These are phyloP conservation scores for Xerophyta viscosa DNA, from an alignment of 106 monocot genomes.

Conservation along the genomic window DNA sequence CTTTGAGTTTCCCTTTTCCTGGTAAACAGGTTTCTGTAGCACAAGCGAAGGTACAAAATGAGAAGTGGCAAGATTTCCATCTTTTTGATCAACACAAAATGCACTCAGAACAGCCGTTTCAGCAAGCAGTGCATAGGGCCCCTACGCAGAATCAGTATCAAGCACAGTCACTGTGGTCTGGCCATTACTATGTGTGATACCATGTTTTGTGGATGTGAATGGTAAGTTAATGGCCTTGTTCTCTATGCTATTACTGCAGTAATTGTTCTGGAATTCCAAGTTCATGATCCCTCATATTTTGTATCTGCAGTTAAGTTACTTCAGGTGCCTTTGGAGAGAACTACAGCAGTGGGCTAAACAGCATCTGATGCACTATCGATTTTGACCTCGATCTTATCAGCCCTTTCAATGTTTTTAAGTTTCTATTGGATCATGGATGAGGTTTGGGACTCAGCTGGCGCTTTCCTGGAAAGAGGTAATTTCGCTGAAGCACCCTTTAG, in stretches of 20 bases:
- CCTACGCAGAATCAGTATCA: slow-evolving; percentile 38
- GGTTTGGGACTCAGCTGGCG: not conserved
- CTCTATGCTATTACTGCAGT: no score
- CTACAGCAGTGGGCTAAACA: slow-evolving; percentile 19
- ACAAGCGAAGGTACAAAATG: slow-evolving; percentile 18
- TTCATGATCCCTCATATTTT: not conserved
- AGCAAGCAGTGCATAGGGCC: slow-evolving; percentile 19
- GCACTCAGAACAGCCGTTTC: slow-evolving; percentile 27
- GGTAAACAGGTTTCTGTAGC: slow-evolving; percentile 46
- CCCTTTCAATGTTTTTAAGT: not conserved
- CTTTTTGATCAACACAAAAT: slow-evolving; percentile 48
- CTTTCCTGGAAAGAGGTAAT: not conserved
- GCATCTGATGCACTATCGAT: slow-evolving; percentile 17
- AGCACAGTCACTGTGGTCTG: slow-evolving; percentile 51
- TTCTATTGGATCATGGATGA: slow-evolving; percentile 3
- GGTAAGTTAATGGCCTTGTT: slow-evolving; percentile 20
- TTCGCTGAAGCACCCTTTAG: not conserved
- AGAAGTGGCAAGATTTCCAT: slow-evolving; percentile 51
- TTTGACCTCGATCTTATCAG: slow-evolving; percentile 9
- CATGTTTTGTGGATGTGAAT: slow-evolving; percentile 8
- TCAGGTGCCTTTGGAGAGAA: slow-evolving; percentile 19
- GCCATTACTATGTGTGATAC: slow-evolving; percentile 61
- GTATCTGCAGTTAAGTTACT: slow-evolving; percentile 1
- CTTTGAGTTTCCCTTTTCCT: slow-evolving; percentile 59
- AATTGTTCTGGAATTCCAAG: not conserved